These are phyloP conservation scores for Paralagenidium karlingii DNA, from an alignment of 352 stramenopile genomes.

Conservation along the genomic window DNA sequence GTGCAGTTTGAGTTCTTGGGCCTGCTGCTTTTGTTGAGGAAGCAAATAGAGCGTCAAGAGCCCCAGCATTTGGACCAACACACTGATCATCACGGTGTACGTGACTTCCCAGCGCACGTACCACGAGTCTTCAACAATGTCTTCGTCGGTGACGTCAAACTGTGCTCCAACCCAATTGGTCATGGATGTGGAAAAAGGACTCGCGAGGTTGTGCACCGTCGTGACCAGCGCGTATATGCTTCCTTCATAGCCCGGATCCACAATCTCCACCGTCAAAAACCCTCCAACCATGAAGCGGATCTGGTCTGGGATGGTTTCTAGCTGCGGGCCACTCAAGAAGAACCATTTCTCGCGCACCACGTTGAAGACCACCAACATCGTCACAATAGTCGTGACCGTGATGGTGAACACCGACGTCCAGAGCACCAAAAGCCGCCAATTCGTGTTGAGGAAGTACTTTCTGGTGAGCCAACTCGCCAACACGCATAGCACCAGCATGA, in stretches of 20 bases:
- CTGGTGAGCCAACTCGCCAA: constrained; percentile 38
- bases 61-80: constrained; percentile 27
- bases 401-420: constrained; percentile 29
- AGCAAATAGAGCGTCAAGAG: constrained; percentile 40
- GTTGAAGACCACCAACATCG: constrained; percentile 40
- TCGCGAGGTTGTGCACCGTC: constrained; percentile 50
- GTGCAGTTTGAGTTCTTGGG: constrained; percentile 25
- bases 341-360: constrained; percentile 57
- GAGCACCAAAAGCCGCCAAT: constrained; percentile 43
- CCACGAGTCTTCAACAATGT: constrained; percentile 39
- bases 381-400: constrained; percentile 23
- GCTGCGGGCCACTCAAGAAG: constrained; percentile 35
- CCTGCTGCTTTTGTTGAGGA: constrained; percentile 43
- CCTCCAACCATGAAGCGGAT: constrained; percentile 46
- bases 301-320: constrained; percentile 39
- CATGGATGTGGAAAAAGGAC: constrained; percentile 33
- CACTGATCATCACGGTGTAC: constrained; percentile 35
- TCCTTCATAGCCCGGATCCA: constrained; percentile 56
- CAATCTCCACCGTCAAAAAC: constrained; percentile 58
- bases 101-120: constrained; percentile 46
- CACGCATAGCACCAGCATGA: constrained; percentile 36
- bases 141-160: constrained; percentile 41
- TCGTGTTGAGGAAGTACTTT: constrained; percentile 40
- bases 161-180: constrained; percentile 36
- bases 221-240: constrained; percentile 51